These are phyloP conservation scores for Odontarrhena argentea DNA, from an alignment of 345 rosid species.

Conservation along the genomic window DNA sequence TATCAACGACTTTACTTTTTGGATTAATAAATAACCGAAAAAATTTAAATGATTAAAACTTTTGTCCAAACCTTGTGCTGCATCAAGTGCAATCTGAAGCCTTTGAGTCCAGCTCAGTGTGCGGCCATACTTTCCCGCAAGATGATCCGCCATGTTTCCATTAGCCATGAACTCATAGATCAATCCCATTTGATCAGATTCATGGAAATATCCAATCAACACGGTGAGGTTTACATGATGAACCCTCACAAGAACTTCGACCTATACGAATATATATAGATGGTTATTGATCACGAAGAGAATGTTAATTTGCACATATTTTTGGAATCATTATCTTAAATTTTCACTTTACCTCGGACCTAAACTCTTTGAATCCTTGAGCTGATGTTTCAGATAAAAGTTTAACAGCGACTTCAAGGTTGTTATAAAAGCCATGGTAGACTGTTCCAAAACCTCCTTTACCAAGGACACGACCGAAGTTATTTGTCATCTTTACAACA, in stretches of 20 bases:
- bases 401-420: slow-evolving; percentile 54
- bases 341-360: slow-evolving; percentile 48
- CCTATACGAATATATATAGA: slow-evolving; percentile 33
- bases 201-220: slow-evolving; percentile 48
- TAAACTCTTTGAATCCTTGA: slow-evolving; percentile 55
- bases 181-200: slow-evolving; percentile 30
- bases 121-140: slow-evolving; percentile 25
- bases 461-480: slow-evolving; percentile 50
- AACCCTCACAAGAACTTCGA: slow-evolving; percentile 44
- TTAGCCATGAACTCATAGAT: slow-evolving; percentile 44
- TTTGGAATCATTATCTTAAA: background rate
- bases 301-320: background rate
- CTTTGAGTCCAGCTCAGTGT: slow-evolving; percentile 29
- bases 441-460: slow-evolving; percentile 71
- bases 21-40: background rate
- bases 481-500: slow-evolving; percentile 47
- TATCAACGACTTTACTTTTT: background rate
- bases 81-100: slow-evolving; percentile 39
- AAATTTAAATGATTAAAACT: background rate
- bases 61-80: slow-evolving; percentile 38
- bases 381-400: slow-evolving; percentile 51
- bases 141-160: slow-evolving; percentile 38
- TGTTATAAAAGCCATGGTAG: slow-evolving; percentile 46
- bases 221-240: slow-evolving; percentile 35
- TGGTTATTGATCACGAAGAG: background rate